phyloP scores from a whole-genome alignment of 305 asterid species.

The Nicotiana rustica region DNA sequence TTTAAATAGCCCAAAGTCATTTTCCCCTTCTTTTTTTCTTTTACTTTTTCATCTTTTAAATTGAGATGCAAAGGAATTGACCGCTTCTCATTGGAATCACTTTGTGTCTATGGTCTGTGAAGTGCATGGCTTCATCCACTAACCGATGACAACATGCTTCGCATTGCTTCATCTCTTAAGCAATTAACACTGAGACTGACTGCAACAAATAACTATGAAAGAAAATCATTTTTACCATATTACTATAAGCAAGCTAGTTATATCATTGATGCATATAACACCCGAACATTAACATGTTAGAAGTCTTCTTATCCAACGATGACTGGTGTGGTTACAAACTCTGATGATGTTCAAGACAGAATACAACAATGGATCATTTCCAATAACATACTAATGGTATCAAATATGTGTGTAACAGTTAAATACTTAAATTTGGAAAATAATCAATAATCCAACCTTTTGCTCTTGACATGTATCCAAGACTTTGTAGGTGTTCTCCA shows the following conservation, averaged over 20 bases:
- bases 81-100: background rate
- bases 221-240: background rate
- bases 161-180: slow-evolving; percentile 9
- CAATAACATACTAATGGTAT: slow-evolving; percentile 28
- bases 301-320: background rate
- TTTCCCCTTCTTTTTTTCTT: background rate
- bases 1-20: background rate
- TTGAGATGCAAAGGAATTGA: background rate
- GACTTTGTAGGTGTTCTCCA: slow-evolving; percentile 61
- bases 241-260: background rate
- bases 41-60: background rate
- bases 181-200: background rate
- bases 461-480: slow-evolving; percentile 88
- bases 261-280: background rate
- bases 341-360: slow-evolving; percentile 6
- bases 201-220: background rate
- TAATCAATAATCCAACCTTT: slow-evolving; percentile 65
- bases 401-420: background rate
- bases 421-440: slow-evolving; percentile 30
- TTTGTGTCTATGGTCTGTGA: slow-evolving; percentile 13
- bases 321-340: background rate
- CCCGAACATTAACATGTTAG: background rate
- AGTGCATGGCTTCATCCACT: slow-evolving; percentile 22
- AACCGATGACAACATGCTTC: background rate
- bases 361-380: slow-evolving; percentile 7